phyloP scores from a whole-genome alignment of 176 grass and related monocot species.

The Raddia distichophylla region DNA sequence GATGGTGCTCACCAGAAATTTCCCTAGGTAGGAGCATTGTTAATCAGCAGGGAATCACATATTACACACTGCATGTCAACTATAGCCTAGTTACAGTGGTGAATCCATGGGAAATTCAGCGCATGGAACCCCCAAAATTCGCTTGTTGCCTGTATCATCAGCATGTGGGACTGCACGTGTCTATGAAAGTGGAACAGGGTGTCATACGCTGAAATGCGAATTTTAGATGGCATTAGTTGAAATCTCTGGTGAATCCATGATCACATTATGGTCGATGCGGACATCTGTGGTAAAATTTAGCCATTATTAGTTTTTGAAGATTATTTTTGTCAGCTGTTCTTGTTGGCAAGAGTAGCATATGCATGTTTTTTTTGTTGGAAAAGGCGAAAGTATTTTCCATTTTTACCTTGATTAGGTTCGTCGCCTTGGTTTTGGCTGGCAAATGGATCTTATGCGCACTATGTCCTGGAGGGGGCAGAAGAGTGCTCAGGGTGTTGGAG shows the following conservation, averaged over 20 bases:
- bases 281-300: neutral
- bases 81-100: neutral
- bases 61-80: neutral
- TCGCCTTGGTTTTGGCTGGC: neutral
- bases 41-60: neutral
- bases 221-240: too few species aligned
- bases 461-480: neutral
- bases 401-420: neutral
- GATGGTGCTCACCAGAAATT: constrained; percentile 13
- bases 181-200: too few species aligned
- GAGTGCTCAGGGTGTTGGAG: neutral
- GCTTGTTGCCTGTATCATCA: too few species aligned
- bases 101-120: neutral
- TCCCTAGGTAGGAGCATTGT: neutral
- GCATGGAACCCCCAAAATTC: too few species aligned
- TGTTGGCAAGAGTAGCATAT: neutral
- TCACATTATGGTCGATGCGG: neutral
- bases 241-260: neutral
- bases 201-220: too few species aligned
- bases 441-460: neutral
- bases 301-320: neutral
- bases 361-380: neutral
- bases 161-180: too few species aligned
- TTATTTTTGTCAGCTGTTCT: neutral
- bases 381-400: neutral